Conservation (phyloP, 768 basidiomycete species). For the Leccinum rimulosum region DNA sequence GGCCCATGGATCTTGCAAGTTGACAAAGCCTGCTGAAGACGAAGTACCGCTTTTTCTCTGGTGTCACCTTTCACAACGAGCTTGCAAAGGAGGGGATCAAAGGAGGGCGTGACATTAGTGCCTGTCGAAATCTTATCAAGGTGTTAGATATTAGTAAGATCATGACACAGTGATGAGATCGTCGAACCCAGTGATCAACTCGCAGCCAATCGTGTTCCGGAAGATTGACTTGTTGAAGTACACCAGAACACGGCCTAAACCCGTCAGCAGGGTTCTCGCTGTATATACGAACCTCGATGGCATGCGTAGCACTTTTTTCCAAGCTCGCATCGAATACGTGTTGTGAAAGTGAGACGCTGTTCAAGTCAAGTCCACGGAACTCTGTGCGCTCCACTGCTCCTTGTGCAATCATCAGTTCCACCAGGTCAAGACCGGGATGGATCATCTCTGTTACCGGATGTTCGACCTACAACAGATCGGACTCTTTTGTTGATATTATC, state of each 20-base stretch:
- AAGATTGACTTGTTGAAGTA: conserved; percentile 55
- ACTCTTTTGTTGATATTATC: not conserved
- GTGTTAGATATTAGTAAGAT: not conserved
- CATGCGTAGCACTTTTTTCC: conserved; percentile 27
- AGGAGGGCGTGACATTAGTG: conserved; percentile 48
- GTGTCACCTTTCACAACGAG: conserved; percentile 49
- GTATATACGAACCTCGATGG: conserved; percentile 59
- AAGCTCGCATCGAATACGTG: conserved; percentile 32
- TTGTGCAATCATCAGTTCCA: conserved; percentile 63
- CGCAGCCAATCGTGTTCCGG: conserved; percentile 48
- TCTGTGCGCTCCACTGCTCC: conserved; percentile 39
- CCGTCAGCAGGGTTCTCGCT: conserved; percentile 58
- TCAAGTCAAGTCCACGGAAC: conserved; percentile 12
- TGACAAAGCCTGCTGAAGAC: conserved; percentile 40
- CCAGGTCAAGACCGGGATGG: conserved; percentile 56
- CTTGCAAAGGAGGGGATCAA: conserved; percentile 61
- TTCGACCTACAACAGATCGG: conserved; percentile 48
- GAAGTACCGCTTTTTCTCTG: conserved; percentile 43
- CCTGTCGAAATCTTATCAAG: conserved; percentile 45
- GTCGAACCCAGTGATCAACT: conserved; percentile 57
- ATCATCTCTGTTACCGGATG: conserved; percentile 62
- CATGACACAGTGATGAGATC: conserved; percentile 1
- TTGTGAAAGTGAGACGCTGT: conserved; percentile 37
- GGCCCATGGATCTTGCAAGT: conserved; percentile 51
- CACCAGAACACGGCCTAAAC: conserved; percentile 59